These are phyloP conservation scores for Coemansia sp. DNA, from an alignment of 192 early-diverging fungal species.

Conservation along the genomic window DNA sequence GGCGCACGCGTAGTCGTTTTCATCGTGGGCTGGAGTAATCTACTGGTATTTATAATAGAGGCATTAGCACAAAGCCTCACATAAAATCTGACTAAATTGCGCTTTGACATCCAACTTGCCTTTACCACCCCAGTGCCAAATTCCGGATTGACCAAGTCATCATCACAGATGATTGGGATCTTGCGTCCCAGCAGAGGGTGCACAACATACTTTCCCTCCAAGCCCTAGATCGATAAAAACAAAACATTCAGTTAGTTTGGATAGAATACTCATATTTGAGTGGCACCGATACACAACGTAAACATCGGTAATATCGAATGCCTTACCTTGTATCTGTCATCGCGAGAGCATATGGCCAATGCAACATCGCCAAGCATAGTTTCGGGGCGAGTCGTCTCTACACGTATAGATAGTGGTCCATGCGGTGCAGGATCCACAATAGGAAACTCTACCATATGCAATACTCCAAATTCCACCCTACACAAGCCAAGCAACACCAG, in stretches of 20 bases:
- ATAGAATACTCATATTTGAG: not conserved
- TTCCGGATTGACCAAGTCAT: constrained; percentile 81
- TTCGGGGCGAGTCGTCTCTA: constrained; percentile 97
- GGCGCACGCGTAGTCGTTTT: constrained; percentile 88
- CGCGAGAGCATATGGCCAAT: constrained; percentile 88
- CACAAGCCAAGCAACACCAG: constrained; percentile 23
- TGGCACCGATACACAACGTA: too few relatives aligned
- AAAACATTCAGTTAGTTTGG: not conserved
- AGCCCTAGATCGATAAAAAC: constrained; percentile 38
- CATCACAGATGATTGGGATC: constrained; percentile 87
- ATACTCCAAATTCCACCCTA: constrained; percentile 94
- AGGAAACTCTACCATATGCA: constrained; percentile 89
- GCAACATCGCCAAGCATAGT: constrained; percentile 99
- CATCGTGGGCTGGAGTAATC: constrained; percentile 96
- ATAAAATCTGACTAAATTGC: not conserved
- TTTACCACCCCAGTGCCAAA: constrained; percentile 98
- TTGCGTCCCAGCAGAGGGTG: constrained; percentile 81
- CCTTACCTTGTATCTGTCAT: constrained; percentile 79
- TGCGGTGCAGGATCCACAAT: constrained; percentile 66
- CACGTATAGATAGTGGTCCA: constrained; percentile 70
- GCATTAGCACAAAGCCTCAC: not conserved
- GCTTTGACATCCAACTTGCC: constrained; percentile 39
- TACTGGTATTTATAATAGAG: constrained; percentile 28
- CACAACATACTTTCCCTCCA: constrained; percentile 71
- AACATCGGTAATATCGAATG: not conserved